Evolutionary conservation across 2,329 filamentous ascomycete species (phyloP).

Genomic region (Aschersonia sp.): DNA sequence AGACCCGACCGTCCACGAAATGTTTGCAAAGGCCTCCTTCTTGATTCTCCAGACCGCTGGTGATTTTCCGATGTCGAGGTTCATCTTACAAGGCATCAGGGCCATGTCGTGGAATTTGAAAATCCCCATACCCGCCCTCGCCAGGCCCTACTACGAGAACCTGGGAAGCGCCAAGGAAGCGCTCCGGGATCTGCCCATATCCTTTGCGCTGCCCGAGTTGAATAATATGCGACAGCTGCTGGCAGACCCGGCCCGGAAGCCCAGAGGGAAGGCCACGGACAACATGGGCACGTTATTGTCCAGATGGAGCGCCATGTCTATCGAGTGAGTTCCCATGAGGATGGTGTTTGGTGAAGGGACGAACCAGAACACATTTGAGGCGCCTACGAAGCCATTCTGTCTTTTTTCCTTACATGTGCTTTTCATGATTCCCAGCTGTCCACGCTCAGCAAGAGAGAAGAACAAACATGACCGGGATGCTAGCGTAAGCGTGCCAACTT

Average conservation of each 20-base stretch:
- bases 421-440: no score
- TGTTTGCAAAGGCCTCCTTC: constrained; percentile 5
- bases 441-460: no score
- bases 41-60: constrained; percentile 3
- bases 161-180: constrained; percentile 2
- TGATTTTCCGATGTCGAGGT: constrained; percentile 6
- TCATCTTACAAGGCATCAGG: constrained; percentile 7
- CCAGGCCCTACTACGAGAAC: constrained; percentile 3
- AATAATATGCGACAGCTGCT: constrained; percentile 4
- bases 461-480: no score
- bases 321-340: not conserved
- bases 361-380: no score
- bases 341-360: not conserved
- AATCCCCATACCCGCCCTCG: constrained; percentile 4
- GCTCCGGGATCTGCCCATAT: constrained; percentile 6
- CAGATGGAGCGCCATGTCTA: constrained; percentile 5
- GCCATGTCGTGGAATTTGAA: constrained; percentile 6
- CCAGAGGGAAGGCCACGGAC: not conserved
- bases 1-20: constrained; percentile 1
- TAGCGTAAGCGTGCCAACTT: not conserved
- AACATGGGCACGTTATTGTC: constrained; percentile 4
- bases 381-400: no score
- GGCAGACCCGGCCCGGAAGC: not conserved
- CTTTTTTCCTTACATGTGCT: no score
- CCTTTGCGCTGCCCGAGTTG: constrained; percentile 6